phyloP scores from a whole-genome alignment of 306 rosid genomes.

The Bauhinia variegata region DNA sequence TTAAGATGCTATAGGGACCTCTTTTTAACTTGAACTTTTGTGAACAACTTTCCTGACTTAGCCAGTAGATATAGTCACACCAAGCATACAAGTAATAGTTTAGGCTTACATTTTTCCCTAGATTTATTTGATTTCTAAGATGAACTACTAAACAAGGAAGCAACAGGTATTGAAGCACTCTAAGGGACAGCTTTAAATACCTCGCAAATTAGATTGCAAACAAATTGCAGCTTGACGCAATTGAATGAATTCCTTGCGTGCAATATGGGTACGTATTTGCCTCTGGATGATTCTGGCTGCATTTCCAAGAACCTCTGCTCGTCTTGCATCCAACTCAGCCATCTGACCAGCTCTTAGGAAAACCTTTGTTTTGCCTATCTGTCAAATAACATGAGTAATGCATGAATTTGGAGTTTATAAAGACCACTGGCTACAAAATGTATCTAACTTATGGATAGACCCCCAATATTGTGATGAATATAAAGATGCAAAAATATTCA shows the following conservation, averaged over 20 bases:
- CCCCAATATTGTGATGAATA: conserved; percentile 6
- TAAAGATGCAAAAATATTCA: conserved; percentile 28
- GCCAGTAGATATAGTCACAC: too few species aligned
- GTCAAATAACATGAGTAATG: conserved; percentile 58
- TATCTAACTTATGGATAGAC: background rate
- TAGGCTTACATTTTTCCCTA: too few species aligned
- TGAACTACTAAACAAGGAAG: conserved; percentile 28
- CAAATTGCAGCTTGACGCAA: conserved; percentile 82
- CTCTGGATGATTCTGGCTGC: conserved; percentile 93
- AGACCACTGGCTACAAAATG: conserved; percentile 12
- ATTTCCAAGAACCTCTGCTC: conserved; percentile 94
- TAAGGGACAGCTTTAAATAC: conserved; percentile 49
- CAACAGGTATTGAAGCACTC: conserved; percentile 30
- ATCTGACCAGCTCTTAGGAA: conserved; percentile 98
- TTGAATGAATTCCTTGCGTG: conserved; percentile 83
- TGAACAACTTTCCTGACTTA: background rate
- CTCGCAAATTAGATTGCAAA: conserved; percentile 90
- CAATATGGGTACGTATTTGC: conserved; percentile 90
- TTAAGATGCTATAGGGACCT: background rate
- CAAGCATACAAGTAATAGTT: too few species aligned
- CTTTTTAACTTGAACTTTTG: background rate
- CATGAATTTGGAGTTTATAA: conserved; percentile 28
- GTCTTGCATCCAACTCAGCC: conserved; percentile 98
- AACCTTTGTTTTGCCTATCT: conserved; percentile 93
- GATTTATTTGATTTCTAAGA: background rate